These are phyloP conservation scores for Camellia granthamiana DNA, from an alignment of 148 eudicot species.

Conservation along the genomic window DNA sequence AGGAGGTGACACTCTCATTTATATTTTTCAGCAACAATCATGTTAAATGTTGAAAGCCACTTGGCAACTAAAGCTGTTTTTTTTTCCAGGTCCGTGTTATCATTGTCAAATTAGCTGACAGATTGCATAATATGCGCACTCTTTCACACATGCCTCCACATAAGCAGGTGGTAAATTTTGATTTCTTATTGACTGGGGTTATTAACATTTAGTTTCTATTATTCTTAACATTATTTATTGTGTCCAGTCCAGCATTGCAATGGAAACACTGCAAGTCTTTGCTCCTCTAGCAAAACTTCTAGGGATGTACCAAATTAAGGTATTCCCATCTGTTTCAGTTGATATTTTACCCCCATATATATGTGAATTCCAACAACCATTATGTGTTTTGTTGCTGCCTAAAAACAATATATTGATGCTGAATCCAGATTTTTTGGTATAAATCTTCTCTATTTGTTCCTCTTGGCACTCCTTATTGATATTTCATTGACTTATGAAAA, in stretches of 20 bases:
- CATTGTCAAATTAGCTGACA: constrained; percentile 91
- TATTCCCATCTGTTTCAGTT: constrained; percentile 18
- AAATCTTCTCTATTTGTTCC: not conserved
- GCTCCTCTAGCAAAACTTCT: constrained; percentile 93
- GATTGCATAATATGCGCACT: constrained; percentile 97
- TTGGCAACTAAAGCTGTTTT: constrained; percentile 7
- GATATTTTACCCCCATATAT: not conserved
- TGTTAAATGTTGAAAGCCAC: not conserved
- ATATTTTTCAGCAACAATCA: not conserved
- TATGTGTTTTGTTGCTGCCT: not conserved
- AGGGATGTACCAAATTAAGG: constrained; percentile 97
- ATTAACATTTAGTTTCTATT: constrained; percentile 1
- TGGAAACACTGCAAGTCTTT: constrained; percentile 92
- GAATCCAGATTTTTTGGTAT: not conserved
- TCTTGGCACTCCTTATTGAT: not conserved
- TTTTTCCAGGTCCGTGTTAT: constrained; percentile 84
- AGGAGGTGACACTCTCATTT: constrained; percentile 50
- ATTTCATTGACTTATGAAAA: not conserved
- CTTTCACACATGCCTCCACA: constrained; percentile 94
- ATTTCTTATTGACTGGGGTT: not conserved
- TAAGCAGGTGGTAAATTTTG: constrained; percentile 61
- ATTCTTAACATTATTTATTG: constrained; percentile 17
- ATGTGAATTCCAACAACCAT: not conserved
- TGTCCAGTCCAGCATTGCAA: constrained; percentile 83
- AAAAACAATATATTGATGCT: not conserved